phyloP scores from a whole-genome alignment of 108 stramenopile genomes.

The Thalassiosira profunda region DNA sequence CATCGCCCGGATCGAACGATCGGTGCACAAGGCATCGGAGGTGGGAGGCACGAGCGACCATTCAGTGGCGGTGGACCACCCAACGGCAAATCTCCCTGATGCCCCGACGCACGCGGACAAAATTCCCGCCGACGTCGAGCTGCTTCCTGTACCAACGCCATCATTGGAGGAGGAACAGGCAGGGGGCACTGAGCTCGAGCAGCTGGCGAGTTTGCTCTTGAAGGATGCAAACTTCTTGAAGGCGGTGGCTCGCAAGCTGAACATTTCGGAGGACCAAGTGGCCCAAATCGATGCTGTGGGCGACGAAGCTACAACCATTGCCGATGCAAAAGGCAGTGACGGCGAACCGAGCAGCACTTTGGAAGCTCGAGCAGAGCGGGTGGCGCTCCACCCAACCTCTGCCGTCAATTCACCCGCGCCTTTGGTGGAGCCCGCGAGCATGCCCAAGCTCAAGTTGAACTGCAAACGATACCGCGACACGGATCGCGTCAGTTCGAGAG shows the following conservation, averaged over 20 bases:
- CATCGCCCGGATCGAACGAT: constrained; percentile 21
- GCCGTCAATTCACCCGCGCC: not conserved
- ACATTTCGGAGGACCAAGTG: constrained; percentile 36
- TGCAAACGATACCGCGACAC: constrained; percentile 9
- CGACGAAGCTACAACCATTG: not conserved
- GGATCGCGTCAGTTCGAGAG: constrained; percentile 17
- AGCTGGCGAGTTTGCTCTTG: constrained; percentile 30
- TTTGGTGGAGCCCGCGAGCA: not conserved
- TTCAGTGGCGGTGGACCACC: constrained; percentile 5
- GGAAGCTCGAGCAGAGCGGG: not conserved
- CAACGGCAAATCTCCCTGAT: not conserved
- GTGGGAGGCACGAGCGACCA: not conserved
- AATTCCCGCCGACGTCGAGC: not conserved
- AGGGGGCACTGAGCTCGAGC: constrained; percentile 25
- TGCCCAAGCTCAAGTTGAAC: constrained; percentile 19
- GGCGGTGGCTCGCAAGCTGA: constrained; percentile 40
- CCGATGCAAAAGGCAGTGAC: not conserved
- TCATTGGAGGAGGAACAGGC: not conserved
- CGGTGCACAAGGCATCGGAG: constrained; percentile 1
- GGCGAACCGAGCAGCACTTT: not conserved
- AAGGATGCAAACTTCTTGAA: constrained; percentile 39
- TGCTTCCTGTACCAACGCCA: not conserved
- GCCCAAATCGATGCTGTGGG: constrained; percentile 13
- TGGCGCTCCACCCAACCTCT: not conserved
- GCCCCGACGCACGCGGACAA: not conserved